A percentile compares a stretch with the other conserved stretches of the same genome.
phyloP scores from a whole-genome alignment of 192 early-diverging fungal species.

The Oehlia diaphana region DNA sequence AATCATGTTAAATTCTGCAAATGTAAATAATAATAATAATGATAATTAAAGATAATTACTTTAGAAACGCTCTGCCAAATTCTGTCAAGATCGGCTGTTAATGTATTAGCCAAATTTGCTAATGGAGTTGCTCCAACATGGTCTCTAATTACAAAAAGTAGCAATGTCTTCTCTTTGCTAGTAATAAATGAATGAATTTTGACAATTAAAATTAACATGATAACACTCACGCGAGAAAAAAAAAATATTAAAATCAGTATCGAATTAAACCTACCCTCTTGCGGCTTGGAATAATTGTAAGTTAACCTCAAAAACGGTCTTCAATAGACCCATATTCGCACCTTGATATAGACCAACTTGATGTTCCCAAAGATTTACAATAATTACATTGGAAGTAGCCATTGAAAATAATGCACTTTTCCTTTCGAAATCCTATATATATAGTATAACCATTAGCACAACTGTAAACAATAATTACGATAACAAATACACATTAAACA shows the following conservation, averaged over 20 bases:
- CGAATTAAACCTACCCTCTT: conserved; percentile 52
- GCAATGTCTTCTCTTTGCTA: conserved; percentile 85
- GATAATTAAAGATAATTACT: conserved; percentile 36
- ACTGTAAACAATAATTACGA: no score
- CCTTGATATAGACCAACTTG: conserved; percentile 98
- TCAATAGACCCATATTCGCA: conserved; percentile 97
- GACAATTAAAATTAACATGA: background rate
- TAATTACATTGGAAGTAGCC: conserved; percentile 90
- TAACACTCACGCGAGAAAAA: background rate
- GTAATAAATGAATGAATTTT: conserved; percentile 1
- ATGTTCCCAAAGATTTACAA: conserved; percentile 99
- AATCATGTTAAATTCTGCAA: background rate
- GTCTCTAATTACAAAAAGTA: conserved; percentile 97
- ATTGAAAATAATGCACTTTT: conserved; percentile 97
- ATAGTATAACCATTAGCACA: background rate
- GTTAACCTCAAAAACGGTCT: conserved; percentile 99
- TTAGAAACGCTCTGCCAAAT: conserved; percentile 91
- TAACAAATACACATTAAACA: no score
- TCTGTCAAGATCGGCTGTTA: conserved; percentile 81
- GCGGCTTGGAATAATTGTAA: conserved; percentile 90
- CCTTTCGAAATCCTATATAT: conserved; percentile 86
- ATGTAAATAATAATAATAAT: background rate
- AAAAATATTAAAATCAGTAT: no score
- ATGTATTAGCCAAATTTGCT: conserved; percentile 71
- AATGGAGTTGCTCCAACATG: conserved; percentile 88